Conservation (phyloP, 345 rosid species). For the Rhodamnia argentea region DNA sequence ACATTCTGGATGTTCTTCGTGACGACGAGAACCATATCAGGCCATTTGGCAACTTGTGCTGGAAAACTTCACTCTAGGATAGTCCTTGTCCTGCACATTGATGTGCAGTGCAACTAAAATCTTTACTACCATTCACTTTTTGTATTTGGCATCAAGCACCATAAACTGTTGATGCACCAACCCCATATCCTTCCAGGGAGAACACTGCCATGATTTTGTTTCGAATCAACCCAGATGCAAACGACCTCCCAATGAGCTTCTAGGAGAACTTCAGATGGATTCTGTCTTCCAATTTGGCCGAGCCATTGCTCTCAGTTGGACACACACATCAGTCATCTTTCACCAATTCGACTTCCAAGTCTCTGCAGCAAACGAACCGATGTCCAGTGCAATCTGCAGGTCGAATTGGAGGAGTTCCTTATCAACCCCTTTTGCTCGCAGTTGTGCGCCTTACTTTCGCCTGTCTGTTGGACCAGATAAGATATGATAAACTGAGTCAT, state of each 20-base stretch:
- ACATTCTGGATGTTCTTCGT: background rate
- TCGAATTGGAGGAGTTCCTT: background rate
- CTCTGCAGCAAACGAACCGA: background rate
- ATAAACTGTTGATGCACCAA: background rate
- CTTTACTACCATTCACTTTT: background rate
- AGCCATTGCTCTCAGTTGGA: background rate
- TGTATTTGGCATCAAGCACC: background rate
- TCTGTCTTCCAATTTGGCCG: background rate
- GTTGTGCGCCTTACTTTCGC: background rate
- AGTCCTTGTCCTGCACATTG: background rate
- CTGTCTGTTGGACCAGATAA: background rate
- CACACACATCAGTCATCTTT: background rate
- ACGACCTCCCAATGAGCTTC: background rate
- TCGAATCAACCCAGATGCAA: background rate
- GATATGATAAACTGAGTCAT: background rate
- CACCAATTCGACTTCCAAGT: background rate
- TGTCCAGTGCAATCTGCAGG: background rate
- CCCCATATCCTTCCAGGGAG: background rate
- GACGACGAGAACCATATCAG: background rate
- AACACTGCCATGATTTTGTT: background rate
- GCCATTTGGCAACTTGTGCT: background rate
- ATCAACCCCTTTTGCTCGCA: background rate
- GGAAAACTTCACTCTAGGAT: background rate
- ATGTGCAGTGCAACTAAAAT: too few species aligned
- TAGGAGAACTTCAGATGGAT: background rate